Evolutionary conservation across 352 stramenopile species (phyloP).

Genomic region (Globisporangium alternatum): DNA sequence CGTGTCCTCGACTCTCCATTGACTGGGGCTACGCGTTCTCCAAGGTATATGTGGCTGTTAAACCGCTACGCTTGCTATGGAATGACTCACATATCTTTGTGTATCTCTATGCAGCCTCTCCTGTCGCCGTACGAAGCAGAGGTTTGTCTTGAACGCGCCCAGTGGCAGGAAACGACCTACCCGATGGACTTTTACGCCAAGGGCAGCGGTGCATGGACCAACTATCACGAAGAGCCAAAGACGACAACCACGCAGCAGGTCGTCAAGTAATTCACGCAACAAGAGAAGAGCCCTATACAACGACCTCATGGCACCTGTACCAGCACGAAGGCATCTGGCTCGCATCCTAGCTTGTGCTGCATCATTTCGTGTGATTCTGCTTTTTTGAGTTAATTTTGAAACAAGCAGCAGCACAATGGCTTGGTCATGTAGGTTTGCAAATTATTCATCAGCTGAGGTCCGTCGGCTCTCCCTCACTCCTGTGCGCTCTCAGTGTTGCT

Average conservation of each 20-base stretch:
- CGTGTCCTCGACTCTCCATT: conserved; percentile 97
- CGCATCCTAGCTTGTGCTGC: background rate
- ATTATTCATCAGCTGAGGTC: background rate
- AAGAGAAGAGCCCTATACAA: background rate
- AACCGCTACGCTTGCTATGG: too few relatives aligned
- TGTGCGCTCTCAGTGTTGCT: conserved; percentile 14
- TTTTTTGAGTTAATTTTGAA: conserved; percentile 1
- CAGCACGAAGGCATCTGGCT: background rate
- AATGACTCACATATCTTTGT: background rate
- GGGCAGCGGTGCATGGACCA: conserved; percentile 95
- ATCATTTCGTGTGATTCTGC: background rate
- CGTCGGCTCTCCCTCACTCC: background rate
- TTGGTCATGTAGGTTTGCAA: background rate
- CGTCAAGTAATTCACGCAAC: conserved; percentile 2
- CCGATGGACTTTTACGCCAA: conserved; percentile 99
- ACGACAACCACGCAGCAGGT: conserved; percentile 4
- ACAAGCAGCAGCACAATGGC: background rate
- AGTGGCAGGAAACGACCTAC: conserved; percentile 90
- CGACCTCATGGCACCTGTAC: background rate
- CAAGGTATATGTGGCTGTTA: conserved; percentile 48
- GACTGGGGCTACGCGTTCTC: conserved; percentile 98
- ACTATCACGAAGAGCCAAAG: conserved; percentile 87
- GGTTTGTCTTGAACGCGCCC: conserved; percentile 89
- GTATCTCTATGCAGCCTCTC: conserved; percentile 32
- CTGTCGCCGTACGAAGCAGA: conserved; percentile 97